phyloP scores from a whole-genome alignment of 345 rosid genomes.

The Luvunga scandens region DNA sequence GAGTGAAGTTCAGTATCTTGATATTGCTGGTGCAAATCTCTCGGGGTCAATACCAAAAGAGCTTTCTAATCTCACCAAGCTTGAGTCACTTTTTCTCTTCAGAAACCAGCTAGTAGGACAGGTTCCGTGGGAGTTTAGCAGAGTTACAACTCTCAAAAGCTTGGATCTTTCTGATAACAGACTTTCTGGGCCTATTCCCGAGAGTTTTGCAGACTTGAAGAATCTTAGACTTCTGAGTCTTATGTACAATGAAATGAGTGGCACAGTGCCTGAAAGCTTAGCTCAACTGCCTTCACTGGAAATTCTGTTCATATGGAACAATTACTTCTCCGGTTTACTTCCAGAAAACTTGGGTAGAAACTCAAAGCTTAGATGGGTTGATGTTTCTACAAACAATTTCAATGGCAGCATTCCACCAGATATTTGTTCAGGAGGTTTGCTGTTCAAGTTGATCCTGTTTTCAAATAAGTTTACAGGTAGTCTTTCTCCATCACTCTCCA shows the following conservation, averaged over 20 bases:
- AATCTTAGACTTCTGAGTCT: slow-evolving; percentile 71
- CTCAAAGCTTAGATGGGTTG: slow-evolving; percentile 81
- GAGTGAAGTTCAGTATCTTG: slow-evolving; percentile 78
- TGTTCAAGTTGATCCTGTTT: slow-evolving; percentile 72
- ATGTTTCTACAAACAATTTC: slow-evolving; percentile 82
- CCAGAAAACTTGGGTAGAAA: slow-evolving; percentile 70
- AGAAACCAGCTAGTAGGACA: slow-evolving; percentile 64
- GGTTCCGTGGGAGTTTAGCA: slow-evolving; percentile 71
- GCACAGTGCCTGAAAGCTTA: slow-evolving; percentile 67
- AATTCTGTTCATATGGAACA: slow-evolving; percentile 83
- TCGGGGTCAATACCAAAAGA: slow-evolving; percentile 69
- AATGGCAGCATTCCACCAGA: slow-evolving; percentile 69
- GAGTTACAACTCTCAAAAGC: slow-evolving; percentile 49
- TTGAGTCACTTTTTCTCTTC: slow-evolving; percentile 79
- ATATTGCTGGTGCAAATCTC: slow-evolving; percentile 82
- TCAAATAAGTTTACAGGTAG: slow-evolving; percentile 68
- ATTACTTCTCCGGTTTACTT: slow-evolving; percentile 75
- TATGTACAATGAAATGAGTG: slow-evolving; percentile 85
- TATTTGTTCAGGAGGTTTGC: slow-evolving; percentile 71
- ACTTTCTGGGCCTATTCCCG: slow-evolving; percentile 73
- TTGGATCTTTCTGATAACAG: slow-evolving; percentile 86
- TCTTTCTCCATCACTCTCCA: slow-evolving; percentile 64
- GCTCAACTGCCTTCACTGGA: slow-evolving; percentile 80
- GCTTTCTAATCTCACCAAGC: slow-evolving; percentile 78
- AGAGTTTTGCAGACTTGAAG: slow-evolving; percentile 68